Base-by-base conservation (phyloP, 2,329 filamentous ascomycete species). In the Colletotrichum agaves region DNA sequence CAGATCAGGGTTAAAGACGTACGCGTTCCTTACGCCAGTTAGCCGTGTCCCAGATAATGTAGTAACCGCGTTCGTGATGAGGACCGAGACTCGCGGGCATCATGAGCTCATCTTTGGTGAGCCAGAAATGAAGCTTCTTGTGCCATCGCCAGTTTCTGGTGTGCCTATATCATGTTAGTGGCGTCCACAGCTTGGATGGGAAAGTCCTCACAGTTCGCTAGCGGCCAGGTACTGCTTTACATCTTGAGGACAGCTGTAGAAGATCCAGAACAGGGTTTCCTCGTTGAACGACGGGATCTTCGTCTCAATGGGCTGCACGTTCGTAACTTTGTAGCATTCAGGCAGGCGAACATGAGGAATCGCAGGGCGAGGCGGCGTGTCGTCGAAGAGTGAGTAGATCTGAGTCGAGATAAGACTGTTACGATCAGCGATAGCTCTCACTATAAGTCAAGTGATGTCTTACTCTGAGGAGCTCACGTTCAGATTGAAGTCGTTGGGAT, bases 181-280 rank as follows among this genome's bases (percentile, higher is more conserved):
- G 6, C 21, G 17, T 12, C 15, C 19, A 23, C 12, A 12, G 19
- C 2, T 15, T 13, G n/a, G 6, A 15, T 10, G 17, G n/a, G 23
- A 19, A 27, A 10, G 27, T 31, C 71, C 87, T 78, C 78, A 90
- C 88, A 91, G 80, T 75, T 91, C 88, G 44, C 84, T 80, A 0
- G 89, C 88, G 3, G 89, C 89, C 78, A 89, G 79, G 53, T 88
- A 85, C 74, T 91, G 89, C 75, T 89, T 88, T 39, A 85, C 74
- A 72, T 91, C 88, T 49, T 84, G 82, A 7, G 89, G 87, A 67
- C 87, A 89, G 77, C 86, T 89, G 76, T 91, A 91, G 74, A 91
- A 91, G 71, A 91, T 91, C 84, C 87, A 90, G 76, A 91, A 88
- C 53, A 91, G 78, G 0, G 89, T 90, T 77, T 91, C 89, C 70